phyloP scores from a whole-genome alignment of 192 early-diverging fungal species.

The Phlyctochytrium bullatum region DNA sequence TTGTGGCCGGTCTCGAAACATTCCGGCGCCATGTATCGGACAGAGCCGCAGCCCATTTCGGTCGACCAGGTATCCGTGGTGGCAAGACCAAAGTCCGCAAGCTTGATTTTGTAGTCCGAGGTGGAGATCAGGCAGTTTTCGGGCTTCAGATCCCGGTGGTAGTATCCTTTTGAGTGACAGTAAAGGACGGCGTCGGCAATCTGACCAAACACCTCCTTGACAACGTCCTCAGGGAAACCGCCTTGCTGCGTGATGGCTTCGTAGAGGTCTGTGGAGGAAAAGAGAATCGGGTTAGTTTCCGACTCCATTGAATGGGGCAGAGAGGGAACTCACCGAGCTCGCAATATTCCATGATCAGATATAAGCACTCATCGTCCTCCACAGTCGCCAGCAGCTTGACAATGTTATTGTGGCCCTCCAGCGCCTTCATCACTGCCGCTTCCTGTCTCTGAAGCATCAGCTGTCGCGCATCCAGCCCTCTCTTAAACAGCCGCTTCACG shows the following conservation, averaged over 20 bases:
- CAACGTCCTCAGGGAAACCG: conserved; percentile 34
- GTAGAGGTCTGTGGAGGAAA: conserved; percentile 26
- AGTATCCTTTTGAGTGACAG: conserved; percentile 75
- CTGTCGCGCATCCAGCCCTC: conserved; percentile 28
- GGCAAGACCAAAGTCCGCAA: conserved; percentile 92
- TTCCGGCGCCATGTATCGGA: conserved; percentile 87
- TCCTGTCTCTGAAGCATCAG: conserved; percentile 34
- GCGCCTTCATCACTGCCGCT: conserved; percentile 24
- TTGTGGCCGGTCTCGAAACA: conserved; percentile 34
- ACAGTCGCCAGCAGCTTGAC: conserved; percentile 27
- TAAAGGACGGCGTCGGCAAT: conserved; percentile 74
- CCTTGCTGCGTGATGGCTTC: conserved; percentile 37
- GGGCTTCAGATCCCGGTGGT: conserved; percentile 95
- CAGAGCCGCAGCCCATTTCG: conserved; percentile 85
- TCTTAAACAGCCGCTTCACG: conserved; percentile 35
- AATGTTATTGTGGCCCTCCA: conserved; percentile 26
- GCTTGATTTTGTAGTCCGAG: conserved; percentile 59
- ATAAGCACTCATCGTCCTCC: conserved; percentile 29
- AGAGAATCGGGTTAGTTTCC: neutral
- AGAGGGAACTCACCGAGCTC: conserved; percentile 18
- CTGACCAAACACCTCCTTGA: conserved; percentile 65
- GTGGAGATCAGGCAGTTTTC: conserved; percentile 75
- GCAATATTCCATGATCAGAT: conserved; percentile 37
- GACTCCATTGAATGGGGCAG: neutral
- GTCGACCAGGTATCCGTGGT: conserved; percentile 69